A percentile compares a stretch with the other conserved stretches of the same genome.
Conservation (phyloP, 2,329 filamentous ascomycete species). For the Aphanoascus verrucosus region DNA sequence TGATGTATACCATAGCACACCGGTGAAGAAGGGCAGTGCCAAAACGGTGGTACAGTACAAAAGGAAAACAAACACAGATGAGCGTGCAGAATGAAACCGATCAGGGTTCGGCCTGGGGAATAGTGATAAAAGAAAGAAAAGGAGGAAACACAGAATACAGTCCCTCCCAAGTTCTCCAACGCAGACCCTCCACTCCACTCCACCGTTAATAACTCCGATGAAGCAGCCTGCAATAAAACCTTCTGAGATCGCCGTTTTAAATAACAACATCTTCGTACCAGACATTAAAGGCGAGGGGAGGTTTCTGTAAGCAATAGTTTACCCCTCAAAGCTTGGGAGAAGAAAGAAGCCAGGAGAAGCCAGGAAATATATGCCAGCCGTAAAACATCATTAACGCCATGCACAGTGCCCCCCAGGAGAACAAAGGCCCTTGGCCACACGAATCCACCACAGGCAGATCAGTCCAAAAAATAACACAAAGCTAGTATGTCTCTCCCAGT, state of each 20-base stretch:
- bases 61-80: not conserved
- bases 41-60: not conserved
- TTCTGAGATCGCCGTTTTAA: conserved; percentile 3
- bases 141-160: not conserved
- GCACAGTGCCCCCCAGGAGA: not conserved
- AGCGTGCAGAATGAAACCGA: not conserved
- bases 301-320: not conserved
- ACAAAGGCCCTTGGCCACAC: not conserved
- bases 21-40: not conserved
- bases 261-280: not conserved
- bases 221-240: conserved; percentile 2
- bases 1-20: conserved; percentile 1
- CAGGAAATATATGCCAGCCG: conserved; percentile 8
- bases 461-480: not conserved
- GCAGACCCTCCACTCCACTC: not conserved
- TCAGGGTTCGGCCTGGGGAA: not conserved
- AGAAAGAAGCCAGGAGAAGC: not conserved
- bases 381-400: conserved; percentile 8
- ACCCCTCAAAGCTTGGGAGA: not conserved
- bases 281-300: not conserved
- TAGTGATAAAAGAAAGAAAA: not conserved
- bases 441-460: not conserved
- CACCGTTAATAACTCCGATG: not conserved
- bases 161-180: not conserved
- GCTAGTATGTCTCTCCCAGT: conserved; percentile 16